These are phyloP conservation scores for Talaromyces amestolkiae DNA, from an alignment of 2,329 filamentous ascomycete genomes.

Conservation along the genomic window DNA sequence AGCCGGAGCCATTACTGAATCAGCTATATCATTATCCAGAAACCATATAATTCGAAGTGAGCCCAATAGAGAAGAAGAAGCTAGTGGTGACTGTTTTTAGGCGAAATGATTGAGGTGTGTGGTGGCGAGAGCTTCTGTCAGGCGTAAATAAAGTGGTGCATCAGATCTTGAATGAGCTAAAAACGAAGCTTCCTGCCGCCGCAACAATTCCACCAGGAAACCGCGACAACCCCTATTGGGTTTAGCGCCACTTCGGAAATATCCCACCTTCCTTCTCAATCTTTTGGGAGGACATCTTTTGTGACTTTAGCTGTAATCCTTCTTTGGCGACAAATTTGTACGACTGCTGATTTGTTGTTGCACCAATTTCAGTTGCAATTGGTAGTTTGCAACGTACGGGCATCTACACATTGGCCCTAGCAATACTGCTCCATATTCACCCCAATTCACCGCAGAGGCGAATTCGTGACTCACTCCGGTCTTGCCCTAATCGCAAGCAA, in stretches of 20 bases:
- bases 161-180: conserved; percentile 26
- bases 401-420: neutral
- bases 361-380: neutral
- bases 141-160: neutral
- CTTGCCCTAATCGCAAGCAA: neutral
- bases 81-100: conserved; percentile 9
- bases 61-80: conserved; percentile 11
- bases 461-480: conserved; percentile 6
- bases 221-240: conserved; percentile 27
- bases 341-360: neutral
- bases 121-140: conserved; percentile 23
- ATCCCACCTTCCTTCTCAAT: conserved; percentile 3
- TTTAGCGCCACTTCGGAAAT: conserved; percentile 31
- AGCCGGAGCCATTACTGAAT: conserved; percentile 63
- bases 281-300: neutral
- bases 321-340: neutral
- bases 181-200: conserved; percentile 21
- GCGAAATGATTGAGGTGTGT: conserved; percentile 19
- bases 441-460: neutral
- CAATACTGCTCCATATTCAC: neutral
- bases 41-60: neutral
- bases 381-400: no score
- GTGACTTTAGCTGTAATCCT: neutral
- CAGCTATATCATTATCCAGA: conserved; percentile 41
- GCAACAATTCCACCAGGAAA: conserved; percentile 14